Conservation (phyloP, 805 yeast species). For the Vanderwaltozyma polyspora region DNA sequence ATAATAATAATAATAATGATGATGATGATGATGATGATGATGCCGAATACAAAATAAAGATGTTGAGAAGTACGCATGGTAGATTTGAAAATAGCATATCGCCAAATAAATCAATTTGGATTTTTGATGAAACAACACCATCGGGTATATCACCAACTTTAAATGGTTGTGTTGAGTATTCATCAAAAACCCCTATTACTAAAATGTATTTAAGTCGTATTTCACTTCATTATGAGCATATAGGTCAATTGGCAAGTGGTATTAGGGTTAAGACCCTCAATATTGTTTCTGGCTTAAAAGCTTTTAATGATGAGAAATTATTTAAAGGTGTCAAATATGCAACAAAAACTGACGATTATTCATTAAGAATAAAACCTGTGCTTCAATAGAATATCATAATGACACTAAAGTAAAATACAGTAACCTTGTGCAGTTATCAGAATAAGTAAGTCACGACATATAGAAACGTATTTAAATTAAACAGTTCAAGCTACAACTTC, state of each 20-base stretch:
- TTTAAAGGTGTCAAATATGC: constrained; percentile 85
- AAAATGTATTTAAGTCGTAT: constrained; percentile 6
- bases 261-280: constrained; percentile 55
- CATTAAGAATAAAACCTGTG: not conserved
- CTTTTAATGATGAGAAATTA: constrained; percentile 38
- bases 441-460: no score
- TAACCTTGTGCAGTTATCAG: no score
- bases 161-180: constrained; percentile 42
- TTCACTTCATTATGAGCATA: constrained; percentile 42
- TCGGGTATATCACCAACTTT: constrained; percentile 60
- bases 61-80: constrained; percentile 63
- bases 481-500: no score
- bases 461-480: no score
- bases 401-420: no score
- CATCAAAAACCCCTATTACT: constrained; percentile 4
- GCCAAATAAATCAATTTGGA: constrained; percentile 42
- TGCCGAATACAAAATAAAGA: constrained; percentile 34
- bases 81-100: constrained; percentile 47
- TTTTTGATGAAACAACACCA: constrained; percentile 43
- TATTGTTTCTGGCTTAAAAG: constrained; percentile 47
- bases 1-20: not conserved
- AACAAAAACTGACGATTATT: constrained; percentile 28
- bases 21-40: constrained; percentile 8
- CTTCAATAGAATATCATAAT: not conserved
- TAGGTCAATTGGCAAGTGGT: constrained; percentile 70